Percentiles rank a stretch among this genome's conserved stretches.
Evolutionary conservation across 169 alveolate genomes (phyloP).

Genomic region (Plasmodium vinckei): DNA sequence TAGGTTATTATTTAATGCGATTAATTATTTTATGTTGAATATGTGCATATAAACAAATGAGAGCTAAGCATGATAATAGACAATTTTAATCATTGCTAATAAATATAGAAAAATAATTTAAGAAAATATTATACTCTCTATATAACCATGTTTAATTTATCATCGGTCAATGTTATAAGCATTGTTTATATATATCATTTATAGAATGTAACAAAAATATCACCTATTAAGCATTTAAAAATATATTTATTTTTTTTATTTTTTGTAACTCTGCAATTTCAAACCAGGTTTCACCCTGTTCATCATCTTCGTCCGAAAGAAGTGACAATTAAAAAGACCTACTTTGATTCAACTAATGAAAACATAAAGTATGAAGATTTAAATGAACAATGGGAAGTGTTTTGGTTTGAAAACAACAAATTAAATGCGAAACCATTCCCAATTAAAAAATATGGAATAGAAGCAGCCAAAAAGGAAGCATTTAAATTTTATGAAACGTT

Average conservation of each 20-base stretch:
- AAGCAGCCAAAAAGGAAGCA: constrained; percentile 82
- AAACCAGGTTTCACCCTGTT: constrained; percentile 80
- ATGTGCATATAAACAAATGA: no score
- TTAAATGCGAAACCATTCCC: constrained; percentile 87
- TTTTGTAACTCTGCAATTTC: not conserved
- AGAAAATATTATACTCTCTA: no score
- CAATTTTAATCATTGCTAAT: no score
- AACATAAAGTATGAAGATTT: constrained; percentile 80
- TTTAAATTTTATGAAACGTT: constrained; percentile 79
- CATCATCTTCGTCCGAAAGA: constrained; percentile 78
- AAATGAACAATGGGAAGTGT: constrained; percentile 89
- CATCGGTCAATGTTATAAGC: no score
- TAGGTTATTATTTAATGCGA: constrained; percentile 65
- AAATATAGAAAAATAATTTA: no score
- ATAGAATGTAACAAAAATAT: no score
- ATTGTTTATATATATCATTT: no score
- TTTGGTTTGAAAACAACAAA: constrained; percentile 84
- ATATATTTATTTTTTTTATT: constrained; percentile 2
- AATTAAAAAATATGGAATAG: constrained; percentile 83
- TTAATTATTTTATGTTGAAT: no score
- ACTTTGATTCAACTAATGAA: constrained; percentile 78
- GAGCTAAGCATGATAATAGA: no score
- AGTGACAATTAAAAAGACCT: constrained; percentile 78
- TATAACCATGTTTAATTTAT: no score
- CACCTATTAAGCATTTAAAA: not conserved